Conservation (phyloP, 2,329 filamentous ascomycete genomes). For the Zymoseptoria passerinii region DNA sequence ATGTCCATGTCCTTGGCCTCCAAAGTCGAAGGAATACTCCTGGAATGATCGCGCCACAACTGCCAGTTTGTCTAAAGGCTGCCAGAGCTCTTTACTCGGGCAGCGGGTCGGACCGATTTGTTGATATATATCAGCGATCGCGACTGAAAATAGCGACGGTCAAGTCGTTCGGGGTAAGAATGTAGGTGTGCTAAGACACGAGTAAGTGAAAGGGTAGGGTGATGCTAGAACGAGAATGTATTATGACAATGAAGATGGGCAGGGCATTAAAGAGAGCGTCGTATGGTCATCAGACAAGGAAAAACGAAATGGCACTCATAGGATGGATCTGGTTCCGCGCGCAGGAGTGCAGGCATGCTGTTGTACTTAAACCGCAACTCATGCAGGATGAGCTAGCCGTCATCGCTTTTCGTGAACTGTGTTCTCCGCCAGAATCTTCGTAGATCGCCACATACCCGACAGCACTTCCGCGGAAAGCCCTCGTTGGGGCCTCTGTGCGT, state of each 20-base stretch:
- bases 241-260: slow-evolving; percentile 12
- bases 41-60: slow-evolving; percentile 42
- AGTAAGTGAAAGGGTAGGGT: neutral
- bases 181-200: neutral
- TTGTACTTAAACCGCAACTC: slow-evolving; percentile 13
- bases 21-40: slow-evolving; percentile 41
- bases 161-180: slow-evolving; percentile 2
- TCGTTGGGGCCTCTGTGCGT: neutral
- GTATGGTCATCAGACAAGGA: slow-evolving; percentile 13
- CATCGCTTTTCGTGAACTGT: slow-evolving; percentile 7
- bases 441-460: slow-evolving; percentile 17
- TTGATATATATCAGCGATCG: slow-evolving; percentile 23
- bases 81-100: slow-evolving; percentile 44
- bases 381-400: slow-evolving; percentile 6
- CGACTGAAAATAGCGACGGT: slow-evolving; percentile 15
- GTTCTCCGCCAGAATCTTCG: slow-evolving; percentile 17
- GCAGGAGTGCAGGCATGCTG: slow-evolving; percentile 13
- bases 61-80: slow-evolving; percentile 44
- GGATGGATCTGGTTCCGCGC: slow-evolving; percentile 2
- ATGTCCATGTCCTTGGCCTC: slow-evolving; percentile 29
- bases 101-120: slow-evolving; percentile 39
- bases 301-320: slow-evolving; percentile 10
- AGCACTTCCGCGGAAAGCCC: neutral
- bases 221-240: neutral
- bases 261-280: slow-evolving; percentile 16